phyloP scores from a whole-genome alignment of 495 filamentous ascomycete genomes.

The Aspergillus coremiiformis region DNA sequence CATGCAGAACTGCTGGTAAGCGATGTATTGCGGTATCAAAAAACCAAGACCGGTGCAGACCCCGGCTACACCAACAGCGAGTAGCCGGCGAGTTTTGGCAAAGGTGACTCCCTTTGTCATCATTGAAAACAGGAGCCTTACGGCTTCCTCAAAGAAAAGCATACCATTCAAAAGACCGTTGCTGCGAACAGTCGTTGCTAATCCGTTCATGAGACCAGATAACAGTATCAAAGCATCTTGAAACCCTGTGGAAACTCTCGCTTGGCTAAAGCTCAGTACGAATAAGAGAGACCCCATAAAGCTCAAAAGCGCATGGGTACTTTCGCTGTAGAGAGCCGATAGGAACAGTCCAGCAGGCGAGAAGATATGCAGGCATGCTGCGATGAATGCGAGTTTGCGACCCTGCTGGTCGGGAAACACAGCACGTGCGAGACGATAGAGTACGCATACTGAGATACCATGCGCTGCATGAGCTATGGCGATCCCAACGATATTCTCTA shows the following conservation, averaged over 20 bases:
- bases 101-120: not conserved
- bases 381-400: constrained; percentile 3
- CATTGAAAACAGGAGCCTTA: not conserved
- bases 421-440: not conserved
- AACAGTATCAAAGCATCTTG: not conserved
- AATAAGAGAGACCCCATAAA: constrained; percentile 4
- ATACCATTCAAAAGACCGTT: constrained; percentile 5
- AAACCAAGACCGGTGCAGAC: constrained; percentile 5
- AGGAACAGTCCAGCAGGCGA: constrained; percentile 3
- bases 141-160: constrained; percentile 2
- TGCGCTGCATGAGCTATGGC: not conserved
- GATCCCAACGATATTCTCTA: not conserved
- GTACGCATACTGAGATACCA: not conserved
- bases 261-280: constrained; percentile 1
- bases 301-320: not conserved
- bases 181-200: constrained; percentile 2
- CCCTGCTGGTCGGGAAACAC: constrained; percentile 1
- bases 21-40: constrained; percentile 3
- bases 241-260: not conserved
- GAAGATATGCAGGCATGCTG: constrained; percentile 4
- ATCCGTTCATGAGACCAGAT: not conserved
- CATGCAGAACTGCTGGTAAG: constrained; percentile 2
- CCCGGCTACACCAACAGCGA: not conserved
- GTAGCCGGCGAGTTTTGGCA: not conserved
- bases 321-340: constrained; percentile 2